Evolutionary conservation across 257 asterid species (phyloP).

Genomic region (Solanum stenotomum): DNA sequence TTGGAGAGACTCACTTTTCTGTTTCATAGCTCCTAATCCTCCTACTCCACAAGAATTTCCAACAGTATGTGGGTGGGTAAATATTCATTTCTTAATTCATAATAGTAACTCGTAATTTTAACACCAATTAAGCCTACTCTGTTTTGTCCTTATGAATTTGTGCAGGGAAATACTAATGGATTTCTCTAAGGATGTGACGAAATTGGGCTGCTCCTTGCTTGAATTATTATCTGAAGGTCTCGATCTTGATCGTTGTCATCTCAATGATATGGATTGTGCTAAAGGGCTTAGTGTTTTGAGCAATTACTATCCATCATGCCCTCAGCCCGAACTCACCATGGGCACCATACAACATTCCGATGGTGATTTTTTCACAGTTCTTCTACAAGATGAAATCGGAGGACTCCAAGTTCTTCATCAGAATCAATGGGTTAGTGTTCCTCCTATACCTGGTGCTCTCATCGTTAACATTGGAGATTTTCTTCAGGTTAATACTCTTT

Average conservation of each 20-base stretch:
- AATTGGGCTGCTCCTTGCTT: neutral
- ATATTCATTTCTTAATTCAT: neutral
- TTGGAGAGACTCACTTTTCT: slow-evolving; percentile 35
- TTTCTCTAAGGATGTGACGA: slow-evolving; percentile 8
- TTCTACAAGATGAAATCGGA: neutral
- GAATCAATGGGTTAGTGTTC: neutral
- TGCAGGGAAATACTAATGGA: slow-evolving; percentile 21
- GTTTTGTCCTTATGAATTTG: neutral
- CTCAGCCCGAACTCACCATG: slow-evolving; percentile 29
- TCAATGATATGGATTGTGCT: slow-evolving; percentile 14
- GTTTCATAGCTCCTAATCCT: slow-evolving; percentile 23
- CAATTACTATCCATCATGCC: slow-evolving; percentile 33
- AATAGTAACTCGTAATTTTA: no score
- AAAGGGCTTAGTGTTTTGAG: neutral
- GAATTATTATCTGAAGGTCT: slow-evolving; percentile 47
- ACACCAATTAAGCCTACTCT: neutral
- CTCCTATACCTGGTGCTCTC: slow-evolving; percentile 38
- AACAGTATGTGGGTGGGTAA: slow-evolving; percentile 29
- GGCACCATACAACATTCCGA: slow-evolving; percentile 3
- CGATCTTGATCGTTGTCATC: slow-evolving; percentile 27
- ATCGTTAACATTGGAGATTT: slow-evolving; percentile 52
- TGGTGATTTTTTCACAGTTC: neutral
- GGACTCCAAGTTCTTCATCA: neutral
- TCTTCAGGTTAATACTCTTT: slow-evolving; percentile 32
- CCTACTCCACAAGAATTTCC: slow-evolving; percentile 45